These are phyloP conservation scores for Beta macrorhiza DNA, from an alignment of 179 eudicot genomes.

Conservation along the genomic window DNA sequence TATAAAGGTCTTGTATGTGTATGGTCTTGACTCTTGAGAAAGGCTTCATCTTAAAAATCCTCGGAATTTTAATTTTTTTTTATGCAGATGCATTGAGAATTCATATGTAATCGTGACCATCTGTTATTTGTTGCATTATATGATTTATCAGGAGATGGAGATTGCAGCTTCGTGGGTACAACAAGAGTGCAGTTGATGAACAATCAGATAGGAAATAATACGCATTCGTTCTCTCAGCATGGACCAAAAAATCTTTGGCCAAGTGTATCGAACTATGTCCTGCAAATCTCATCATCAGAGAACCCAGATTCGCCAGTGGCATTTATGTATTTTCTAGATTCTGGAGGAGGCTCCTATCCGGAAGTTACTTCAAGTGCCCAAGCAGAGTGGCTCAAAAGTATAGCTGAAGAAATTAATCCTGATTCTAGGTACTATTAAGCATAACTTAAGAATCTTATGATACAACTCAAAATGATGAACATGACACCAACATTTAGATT, in stretches of 20 bases:
- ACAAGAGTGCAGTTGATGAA: constrained; percentile 57
- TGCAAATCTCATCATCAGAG: constrained; percentile 47
- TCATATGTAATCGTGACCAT: neutral
- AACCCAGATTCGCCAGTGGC: constrained; percentile 41
- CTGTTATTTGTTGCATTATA: neutral
- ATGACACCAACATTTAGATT: neutral
- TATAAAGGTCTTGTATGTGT: neutral
- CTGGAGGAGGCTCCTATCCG: constrained; percentile 86
- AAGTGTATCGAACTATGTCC: constrained; percentile 69
- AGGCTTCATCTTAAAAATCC: neutral
- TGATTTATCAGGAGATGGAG: constrained; percentile 39
- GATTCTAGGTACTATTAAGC: constrained; percentile 51
- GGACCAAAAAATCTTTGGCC: constrained; percentile 78
- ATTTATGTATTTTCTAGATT: constrained; percentile 73
- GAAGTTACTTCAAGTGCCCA: constrained; percentile 69
- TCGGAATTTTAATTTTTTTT: neutral
- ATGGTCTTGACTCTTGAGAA: neutral
- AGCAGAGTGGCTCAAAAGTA: constrained; percentile 60
- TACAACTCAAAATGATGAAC: neutral
- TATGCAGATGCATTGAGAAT: too few relatives aligned
- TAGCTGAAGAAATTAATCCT: constrained; percentile 58
- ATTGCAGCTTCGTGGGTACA: constrained; percentile 64
- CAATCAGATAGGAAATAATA: constrained; percentile 43
- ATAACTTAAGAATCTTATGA: too few relatives aligned
- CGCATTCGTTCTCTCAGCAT: constrained; percentile 42